Conservation (phyloP, 148 eudicot species). For the Camellia granthamiana region DNA sequence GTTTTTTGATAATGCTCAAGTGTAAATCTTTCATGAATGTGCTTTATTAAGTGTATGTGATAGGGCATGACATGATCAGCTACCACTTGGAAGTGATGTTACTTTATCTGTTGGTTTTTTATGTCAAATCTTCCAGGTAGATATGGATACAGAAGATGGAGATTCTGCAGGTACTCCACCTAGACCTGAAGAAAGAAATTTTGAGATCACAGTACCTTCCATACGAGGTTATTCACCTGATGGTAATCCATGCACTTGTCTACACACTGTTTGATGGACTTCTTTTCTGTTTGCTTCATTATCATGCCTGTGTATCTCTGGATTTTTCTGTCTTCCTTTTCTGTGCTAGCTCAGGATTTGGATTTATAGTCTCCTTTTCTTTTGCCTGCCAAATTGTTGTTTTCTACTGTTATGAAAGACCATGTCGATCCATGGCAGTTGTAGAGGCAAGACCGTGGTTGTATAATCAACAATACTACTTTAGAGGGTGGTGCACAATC, state of each 20-base stretch:
- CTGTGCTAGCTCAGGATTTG: neutral
- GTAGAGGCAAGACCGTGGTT: neutral
- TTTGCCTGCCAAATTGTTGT: neutral
- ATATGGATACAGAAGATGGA: constrained; percentile 92
- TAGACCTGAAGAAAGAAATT: constrained; percentile 40
- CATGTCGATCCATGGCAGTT: neutral
- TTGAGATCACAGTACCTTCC: constrained; percentile 28
- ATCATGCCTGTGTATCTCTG: neutral
- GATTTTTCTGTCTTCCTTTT: neutral
- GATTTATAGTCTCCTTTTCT: neutral
- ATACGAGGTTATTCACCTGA: constrained; percentile 19
- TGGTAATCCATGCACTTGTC: constrained; percentile 33
- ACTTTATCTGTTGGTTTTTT: neutral
- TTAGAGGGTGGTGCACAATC: neutral
- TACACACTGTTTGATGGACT: neutral
- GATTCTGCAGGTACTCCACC: constrained; percentile 35
- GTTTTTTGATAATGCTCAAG: neutral
- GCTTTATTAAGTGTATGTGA: neutral
- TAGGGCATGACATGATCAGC: neutral
- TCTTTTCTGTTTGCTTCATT: neutral
- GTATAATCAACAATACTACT: neutral
- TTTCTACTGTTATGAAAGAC: neutral
- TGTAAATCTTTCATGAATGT: neutral
- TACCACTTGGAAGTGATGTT: neutral
- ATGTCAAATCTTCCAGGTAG: constrained; percentile 59